phyloP scores from a whole-genome alignment of 2,329 filamentous ascomycete genomes.

The Cladosporium sp. region DNA sequence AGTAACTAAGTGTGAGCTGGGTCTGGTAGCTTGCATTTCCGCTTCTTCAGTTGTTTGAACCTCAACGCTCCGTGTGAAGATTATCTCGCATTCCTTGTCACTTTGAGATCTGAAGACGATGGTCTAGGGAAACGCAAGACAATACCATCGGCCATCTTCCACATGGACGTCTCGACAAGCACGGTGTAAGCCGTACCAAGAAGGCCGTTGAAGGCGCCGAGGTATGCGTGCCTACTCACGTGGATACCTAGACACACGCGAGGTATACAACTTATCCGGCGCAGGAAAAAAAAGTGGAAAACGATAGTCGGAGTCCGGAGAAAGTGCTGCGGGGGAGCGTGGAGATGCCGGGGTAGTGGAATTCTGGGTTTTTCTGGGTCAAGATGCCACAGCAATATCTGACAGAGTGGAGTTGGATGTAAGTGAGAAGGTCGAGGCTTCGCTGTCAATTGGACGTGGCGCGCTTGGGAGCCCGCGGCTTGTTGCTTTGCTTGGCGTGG shows the following conservation, averaged over 20 bases:
- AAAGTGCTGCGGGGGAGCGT: not conserved
- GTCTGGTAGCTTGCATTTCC: no score
- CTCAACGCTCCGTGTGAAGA: no score
- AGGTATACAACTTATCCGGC: not conserved
- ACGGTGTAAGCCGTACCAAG: not conserved
- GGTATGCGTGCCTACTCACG: not conserved
- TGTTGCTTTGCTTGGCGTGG: no score
- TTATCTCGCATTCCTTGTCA: no score
- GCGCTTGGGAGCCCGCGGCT: no score
- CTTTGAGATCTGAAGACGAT: no score
- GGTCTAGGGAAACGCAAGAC: no score
- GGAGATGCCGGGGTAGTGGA: no score
- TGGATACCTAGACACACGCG: not conserved
- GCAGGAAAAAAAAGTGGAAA: not conserved
- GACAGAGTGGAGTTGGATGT: not conserved
- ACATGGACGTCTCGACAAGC: not conserved
- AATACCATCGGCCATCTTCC: no score
- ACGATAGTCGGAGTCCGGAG: not conserved
- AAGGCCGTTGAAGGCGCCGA: not conserved
- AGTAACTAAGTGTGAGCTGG: no score
- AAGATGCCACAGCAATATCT: not conserved
- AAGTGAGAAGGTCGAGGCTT: not conserved
- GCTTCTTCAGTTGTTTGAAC: no score
- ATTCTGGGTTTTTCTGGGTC: not conserved
- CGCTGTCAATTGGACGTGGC: not conserved